These are phyloP conservation scores for Syzygium syzygioides DNA, from an alignment of 441 rosid species.

Conservation along the genomic window DNA sequence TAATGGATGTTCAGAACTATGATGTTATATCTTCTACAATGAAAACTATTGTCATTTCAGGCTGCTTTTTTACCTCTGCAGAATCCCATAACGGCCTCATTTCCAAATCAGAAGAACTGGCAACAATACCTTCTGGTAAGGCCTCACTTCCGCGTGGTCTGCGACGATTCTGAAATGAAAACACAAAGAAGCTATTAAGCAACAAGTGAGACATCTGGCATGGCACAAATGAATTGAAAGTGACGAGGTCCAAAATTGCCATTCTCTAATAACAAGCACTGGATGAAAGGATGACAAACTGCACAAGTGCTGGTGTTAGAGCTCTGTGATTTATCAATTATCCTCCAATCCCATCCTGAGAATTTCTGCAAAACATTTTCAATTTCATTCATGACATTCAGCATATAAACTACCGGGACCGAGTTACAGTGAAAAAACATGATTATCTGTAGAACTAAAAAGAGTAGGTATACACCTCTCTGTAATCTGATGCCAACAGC, in stretches of 20 bases:
- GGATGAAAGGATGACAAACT: conserved; percentile 21
- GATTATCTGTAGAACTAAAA: not conserved
- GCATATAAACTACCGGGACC: not conserved
- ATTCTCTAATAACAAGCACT: not conserved
- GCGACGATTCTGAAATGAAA: conserved; percentile 31
- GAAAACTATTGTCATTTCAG: not conserved
- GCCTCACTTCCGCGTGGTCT: conserved; percentile 48
- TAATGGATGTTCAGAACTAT: not conserved
- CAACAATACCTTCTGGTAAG: conserved; percentile 48
- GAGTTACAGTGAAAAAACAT: not conserved
- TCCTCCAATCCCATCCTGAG: conserved; percentile 32
- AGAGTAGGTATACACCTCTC: conserved; percentile 26
- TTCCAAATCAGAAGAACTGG: conserved; percentile 41
- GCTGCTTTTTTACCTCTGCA: conserved; percentile 28
- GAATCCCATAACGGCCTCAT: conserved; percentile 62
- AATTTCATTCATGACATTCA: not conserved
- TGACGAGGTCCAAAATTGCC: not conserved
- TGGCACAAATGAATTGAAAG: not conserved
- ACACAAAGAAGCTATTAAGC: conserved; percentile 9
- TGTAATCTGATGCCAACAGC: conserved; percentile 26
- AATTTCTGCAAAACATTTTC: conserved; percentile 27
- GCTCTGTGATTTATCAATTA: conserved; percentile 16
- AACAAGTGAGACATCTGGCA: not conserved
- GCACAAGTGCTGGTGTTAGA: conserved; percentile 25
- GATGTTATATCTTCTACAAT: not conserved